A percentile compares a stretch with the other conserved stretches of the same genome.
Evolutionary conservation across 441 rosid species (phyloP).

Genomic region (Syzygium malaccense): DNA sequence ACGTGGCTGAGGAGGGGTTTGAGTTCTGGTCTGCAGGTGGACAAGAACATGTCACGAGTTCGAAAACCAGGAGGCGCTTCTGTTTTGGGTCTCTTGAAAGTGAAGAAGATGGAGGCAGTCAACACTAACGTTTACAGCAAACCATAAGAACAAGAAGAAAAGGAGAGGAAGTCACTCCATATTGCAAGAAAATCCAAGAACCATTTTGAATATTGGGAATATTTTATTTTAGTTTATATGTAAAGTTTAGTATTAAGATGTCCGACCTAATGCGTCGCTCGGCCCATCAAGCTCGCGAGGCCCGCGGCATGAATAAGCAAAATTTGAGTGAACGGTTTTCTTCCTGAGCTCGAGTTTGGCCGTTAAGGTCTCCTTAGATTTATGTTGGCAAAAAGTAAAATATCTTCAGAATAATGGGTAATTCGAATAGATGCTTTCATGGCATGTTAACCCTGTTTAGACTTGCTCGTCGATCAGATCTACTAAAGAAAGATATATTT

Average conservation of each 20-base stretch:
- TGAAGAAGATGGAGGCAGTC: accelerated
- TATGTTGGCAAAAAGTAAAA: neutral
- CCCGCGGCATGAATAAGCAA: neutral
- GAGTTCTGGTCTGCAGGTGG: neutral
- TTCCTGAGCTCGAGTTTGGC: neutral
- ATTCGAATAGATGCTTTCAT: neutral
- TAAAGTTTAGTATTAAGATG: neutral
- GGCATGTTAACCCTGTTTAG: neutral
- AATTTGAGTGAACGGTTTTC: neutral
- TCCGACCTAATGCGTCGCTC: neutral
- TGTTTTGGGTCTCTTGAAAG: neutral
- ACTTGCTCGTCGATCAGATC: neutral
- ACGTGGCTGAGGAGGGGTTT: neutral
- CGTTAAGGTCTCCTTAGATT: neutral
- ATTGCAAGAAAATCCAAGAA: neutral
- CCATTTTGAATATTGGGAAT: neutral
- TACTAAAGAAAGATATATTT: accelerated
- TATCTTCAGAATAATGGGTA: accelerated
- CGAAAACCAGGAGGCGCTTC: neutral
- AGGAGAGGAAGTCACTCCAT: neutral
- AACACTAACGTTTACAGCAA: neutral
- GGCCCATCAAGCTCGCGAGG: neutral
- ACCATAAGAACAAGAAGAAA: neutral
- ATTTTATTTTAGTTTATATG: neutral
- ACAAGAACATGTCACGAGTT: neutral